Conservation (phyloP, 495 filamentous ascomycete genomes). For the Trichoderma reesei region DNA sequence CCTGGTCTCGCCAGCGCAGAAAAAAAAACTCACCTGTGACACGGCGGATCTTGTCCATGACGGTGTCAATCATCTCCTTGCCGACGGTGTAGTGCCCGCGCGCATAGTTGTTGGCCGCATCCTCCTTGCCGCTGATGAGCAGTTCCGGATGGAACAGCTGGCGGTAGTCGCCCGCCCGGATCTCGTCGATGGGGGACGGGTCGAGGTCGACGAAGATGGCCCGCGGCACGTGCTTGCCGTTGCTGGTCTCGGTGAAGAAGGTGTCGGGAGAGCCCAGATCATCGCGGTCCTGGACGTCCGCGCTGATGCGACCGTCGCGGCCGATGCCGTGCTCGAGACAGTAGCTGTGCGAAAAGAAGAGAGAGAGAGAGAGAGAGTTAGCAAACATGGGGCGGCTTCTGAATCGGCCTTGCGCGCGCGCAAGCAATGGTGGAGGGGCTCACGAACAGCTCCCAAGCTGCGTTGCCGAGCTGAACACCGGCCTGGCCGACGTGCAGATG, state of each 20-base stretch:
- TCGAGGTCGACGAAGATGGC: conserved; percentile 87
- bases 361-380: conserved; percentile 10
- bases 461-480: conserved; percentile 87
- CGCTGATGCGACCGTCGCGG: conserved; percentile 60
- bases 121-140: conserved; percentile 99
- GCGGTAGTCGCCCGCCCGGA: conserved; percentile 89
- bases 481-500: conserved; percentile 92
- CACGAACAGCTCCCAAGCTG: conserved; percentile 88
- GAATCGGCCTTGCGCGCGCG: background rate
- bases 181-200: conserved; percentile 86
- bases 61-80: conserved; percentile 96
- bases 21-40: conserved; percentile 78
- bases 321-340: conserved; percentile 84
- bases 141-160: conserved; percentile 95
- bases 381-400: conserved; percentile 3
- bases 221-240: conserved; percentile 82
- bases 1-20: background rate
- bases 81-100: conserved; percentile 98
- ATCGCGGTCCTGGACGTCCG: conserved; percentile 49
- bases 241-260: conserved; percentile 82
- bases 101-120: conserved; percentile 99
- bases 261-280: conserved; percentile 73
- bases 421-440: conserved; percentile 31
- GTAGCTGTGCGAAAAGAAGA: conserved; percentile 59
- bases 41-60: conserved; percentile 90